phyloP scores from a whole-genome alignment of 1,284 basidiomycete species.

The Phylloboletellus chloephorus region DNA sequence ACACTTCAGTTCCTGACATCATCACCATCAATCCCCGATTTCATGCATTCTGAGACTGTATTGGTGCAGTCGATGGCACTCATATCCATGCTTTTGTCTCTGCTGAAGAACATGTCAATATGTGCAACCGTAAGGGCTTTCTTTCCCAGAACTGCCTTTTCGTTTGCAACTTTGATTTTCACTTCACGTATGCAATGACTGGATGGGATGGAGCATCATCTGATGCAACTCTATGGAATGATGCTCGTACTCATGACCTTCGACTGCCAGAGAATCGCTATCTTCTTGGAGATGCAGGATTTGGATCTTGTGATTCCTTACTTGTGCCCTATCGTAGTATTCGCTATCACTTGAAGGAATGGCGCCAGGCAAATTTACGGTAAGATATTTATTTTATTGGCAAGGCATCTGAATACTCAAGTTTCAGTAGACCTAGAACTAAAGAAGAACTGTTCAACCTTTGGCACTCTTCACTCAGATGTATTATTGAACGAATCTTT shows the following conservation, averaged over 20 bases:
- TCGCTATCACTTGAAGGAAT: conserved; percentile 8
- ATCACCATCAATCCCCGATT: no score
- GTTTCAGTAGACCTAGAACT: conserved; percentile 7
- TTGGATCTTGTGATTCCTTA: not conserved
- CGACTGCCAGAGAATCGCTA: conserved; percentile 5
- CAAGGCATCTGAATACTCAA: no score
- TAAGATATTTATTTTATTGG: not conserved
- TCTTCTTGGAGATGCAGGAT: conserved; percentile 10
- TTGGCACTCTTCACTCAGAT: conserved; percentile 33
- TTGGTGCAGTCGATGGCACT: no score
- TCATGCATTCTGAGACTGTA: no score
- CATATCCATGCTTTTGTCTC: no score
- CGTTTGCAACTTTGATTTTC: conserved; percentile 13
- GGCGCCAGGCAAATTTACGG: not conserved
- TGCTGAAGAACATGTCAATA: no score
- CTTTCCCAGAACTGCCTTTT: conserved; percentile 25
- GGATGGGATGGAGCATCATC: conserved; percentile 12
- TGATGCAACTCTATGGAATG: conserved; percentile 10
- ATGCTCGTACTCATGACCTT: conserved; percentile 1
- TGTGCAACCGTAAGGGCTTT: conserved; percentile 22
- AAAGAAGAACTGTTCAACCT: conserved; percentile 40
- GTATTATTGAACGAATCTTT: conserved; percentile 41
- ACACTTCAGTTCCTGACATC: no score
- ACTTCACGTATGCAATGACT: conserved; percentile 3
- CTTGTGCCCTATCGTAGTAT: conserved; percentile 5